Conservation (phyloP, 441 rosid genomes). For the Adansonia gregorii region DNA sequence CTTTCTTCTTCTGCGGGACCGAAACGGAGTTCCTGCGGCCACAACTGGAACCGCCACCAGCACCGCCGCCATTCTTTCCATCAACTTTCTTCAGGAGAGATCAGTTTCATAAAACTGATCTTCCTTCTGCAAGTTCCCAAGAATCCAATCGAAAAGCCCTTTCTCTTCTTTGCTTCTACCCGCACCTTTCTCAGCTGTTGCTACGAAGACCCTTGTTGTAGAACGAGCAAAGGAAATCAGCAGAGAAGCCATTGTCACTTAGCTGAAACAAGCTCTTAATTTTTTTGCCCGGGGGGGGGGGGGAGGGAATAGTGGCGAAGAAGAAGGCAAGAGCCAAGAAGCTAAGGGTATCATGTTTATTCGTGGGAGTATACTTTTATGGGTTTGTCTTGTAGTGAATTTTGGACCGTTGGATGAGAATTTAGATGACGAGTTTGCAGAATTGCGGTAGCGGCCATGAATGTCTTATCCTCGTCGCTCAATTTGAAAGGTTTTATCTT, state of each 20-base stretch:
- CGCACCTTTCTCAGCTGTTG: conserved; percentile 52
- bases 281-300: too few species aligned
- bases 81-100: conserved; percentile 57
- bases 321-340: too few species aligned
- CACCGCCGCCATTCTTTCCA: conserved; percentile 35
- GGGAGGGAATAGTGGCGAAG: too few species aligned
- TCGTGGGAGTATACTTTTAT: too few species aligned
- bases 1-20: conserved; percentile 58
- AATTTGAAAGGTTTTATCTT: too few species aligned
- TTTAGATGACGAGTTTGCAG: too few species aligned
- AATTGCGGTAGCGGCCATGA: too few species aligned
- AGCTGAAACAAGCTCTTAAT: not conserved
- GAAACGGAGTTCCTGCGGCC: conserved; percentile 49
- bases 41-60: conserved; percentile 32
- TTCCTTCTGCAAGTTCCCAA: conserved; percentile 54
- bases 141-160: conserved; percentile 56
- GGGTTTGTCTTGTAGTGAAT: too few species aligned
- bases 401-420: too few species aligned
- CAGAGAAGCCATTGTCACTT: conserved; percentile 52
- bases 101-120: conserved; percentile 74
- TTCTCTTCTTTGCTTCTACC: conserved; percentile 60
- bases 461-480: too few species aligned
- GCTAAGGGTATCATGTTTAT: too few species aligned
- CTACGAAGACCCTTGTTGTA: conserved; percentile 50
- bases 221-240: conserved; percentile 45